These are phyloP conservation scores for Macrolepiota fuliginosa DNA, from an alignment of 768 basidiomycete species.

Conservation along the genomic window DNA sequence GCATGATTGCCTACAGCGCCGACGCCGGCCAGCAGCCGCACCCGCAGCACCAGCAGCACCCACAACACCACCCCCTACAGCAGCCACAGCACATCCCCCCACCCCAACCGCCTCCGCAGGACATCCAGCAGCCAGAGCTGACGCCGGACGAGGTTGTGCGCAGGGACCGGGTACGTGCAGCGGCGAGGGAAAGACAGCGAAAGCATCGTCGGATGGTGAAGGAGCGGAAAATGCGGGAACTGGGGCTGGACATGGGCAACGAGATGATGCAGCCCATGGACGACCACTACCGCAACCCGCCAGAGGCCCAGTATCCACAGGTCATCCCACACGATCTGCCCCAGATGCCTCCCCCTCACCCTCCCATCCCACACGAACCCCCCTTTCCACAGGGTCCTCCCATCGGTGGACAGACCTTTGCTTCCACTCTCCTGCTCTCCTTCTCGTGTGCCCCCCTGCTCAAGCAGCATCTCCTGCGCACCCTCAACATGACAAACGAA, in stretches of 20 bases:
- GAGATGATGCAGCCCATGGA: slow-evolving; percentile 65
- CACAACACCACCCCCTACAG: slow-evolving; percentile 12
- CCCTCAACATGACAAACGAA: slow-evolving; percentile 72
- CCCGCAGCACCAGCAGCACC: slow-evolving; percentile 24
- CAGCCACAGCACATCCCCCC: slow-evolving; percentile 13
- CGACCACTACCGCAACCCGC: slow-evolving; percentile 60
- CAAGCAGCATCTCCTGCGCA: slow-evolving; percentile 73
- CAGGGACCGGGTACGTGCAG: slow-evolving; percentile 69
- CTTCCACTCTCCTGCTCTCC: slow-evolving; percentile 72
- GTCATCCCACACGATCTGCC: slow-evolving; percentile 42
- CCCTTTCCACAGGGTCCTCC: slow-evolving; percentile 59
- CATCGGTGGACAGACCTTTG: slow-evolving; percentile 74
- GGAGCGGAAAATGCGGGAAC: slow-evolving; percentile 75
- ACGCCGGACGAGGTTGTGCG: slow-evolving; percentile 65
- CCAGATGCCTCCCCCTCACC: slow-evolving; percentile 29
- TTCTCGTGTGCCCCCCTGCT: slow-evolving; percentile 73
- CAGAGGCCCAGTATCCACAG: slow-evolving; percentile 44
- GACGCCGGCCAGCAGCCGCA: slow-evolving; percentile 26
- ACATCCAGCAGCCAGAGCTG: slow-evolving; percentile 27
- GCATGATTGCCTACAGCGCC: slow-evolving; percentile 33
- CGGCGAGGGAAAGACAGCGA: slow-evolving; percentile 77
- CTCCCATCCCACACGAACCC: slow-evolving; percentile 46
- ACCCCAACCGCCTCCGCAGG: slow-evolving; percentile 13
- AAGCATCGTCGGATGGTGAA: slow-evolving; percentile 81
- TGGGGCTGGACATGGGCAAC: slow-evolving; percentile 81